Percentiles rank a stretch among this genome's conserved stretches.
Evolutionary conservation across 257 asterid species (phyloP).

Genomic region (Salvia hispanica): DNA sequence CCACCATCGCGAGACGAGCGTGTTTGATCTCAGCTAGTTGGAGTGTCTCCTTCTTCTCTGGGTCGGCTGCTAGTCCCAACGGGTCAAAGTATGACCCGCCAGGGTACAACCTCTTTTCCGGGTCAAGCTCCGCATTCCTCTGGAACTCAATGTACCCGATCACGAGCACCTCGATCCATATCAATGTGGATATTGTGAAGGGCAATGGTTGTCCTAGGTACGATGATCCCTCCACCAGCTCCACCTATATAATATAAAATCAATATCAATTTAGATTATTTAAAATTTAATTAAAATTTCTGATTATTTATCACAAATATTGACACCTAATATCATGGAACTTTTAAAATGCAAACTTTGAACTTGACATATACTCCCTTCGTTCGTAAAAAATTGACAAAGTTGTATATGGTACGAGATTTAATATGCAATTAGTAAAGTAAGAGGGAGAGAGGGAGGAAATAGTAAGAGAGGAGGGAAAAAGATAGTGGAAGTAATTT

Average conservation of each 20-base stretch:
- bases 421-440: no score
- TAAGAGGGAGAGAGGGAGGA: no score
- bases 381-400: no score
- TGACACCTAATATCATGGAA: no score
- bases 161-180: slow-evolving; percentile 80
- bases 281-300: no score
- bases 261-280: no score
- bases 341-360: no score
- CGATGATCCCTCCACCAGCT: slow-evolving; percentile 85
- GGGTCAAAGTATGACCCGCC: slow-evolving; percentile 95
- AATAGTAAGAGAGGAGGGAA: no score
- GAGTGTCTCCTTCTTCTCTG: slow-evolving; percentile 79
- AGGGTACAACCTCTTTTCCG: slow-evolving; percentile 90
- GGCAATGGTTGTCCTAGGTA: slow-evolving; percentile 96
- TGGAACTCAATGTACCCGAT: slow-evolving; percentile 97
- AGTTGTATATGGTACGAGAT: no score
- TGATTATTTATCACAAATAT: no score
- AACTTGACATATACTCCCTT: no score
- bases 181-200: slow-evolving; percentile 78
- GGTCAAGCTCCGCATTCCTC: slow-evolving; percentile 93
- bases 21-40: slow-evolving; percentile 98
- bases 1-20: slow-evolving; percentile 98
- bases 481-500: no score
- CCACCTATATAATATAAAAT: slow-evolving; percentile 46
- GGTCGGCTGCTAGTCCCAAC: slow-evolving; percentile 89